A percentile compares a stretch with the other conserved stretches of the same genome.
Evolutionary conservation across 106 monocot species (phyloP).

Genomic region (Narthecium ossifragum): DNA sequence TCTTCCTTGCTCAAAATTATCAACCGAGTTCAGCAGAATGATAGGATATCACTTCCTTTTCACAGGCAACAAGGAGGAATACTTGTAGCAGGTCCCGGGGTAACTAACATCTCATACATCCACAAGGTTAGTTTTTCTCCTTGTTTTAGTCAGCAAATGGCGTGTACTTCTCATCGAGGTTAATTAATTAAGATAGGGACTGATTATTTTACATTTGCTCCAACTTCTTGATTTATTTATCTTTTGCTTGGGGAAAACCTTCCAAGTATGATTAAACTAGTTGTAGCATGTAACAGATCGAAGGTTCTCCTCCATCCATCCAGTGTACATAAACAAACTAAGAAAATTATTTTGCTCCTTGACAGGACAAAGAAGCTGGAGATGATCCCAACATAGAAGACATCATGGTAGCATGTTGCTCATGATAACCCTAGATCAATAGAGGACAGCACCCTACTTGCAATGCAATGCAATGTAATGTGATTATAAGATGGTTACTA

Average conservation of each 20-base stretch:
- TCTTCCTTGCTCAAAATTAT: too few relatives aligned
- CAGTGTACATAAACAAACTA: neutral
- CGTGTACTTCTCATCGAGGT: neutral
- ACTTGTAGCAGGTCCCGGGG: constrained; percentile 76
- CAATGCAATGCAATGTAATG: too few relatives aligned
- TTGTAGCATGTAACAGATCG: neutral
- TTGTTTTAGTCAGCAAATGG: neutral
- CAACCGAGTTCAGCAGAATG: too few relatives aligned
- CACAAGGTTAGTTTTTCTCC: constrained; percentile 57
- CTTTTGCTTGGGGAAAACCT: neutral
- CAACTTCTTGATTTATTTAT: neutral
- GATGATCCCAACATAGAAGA: constrained; percentile 85
- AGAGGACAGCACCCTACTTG: too few relatives aligned
- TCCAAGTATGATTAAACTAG: too few relatives aligned
- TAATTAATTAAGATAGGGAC: neutral
- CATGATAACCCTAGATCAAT: too few relatives aligned
- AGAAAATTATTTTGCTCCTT: constrained; percentile 1
- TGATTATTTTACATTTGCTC: neutral
- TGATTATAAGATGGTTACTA: too few relatives aligned
- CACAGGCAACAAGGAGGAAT: constrained; percentile 93
- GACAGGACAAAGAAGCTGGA: constrained; percentile 91
- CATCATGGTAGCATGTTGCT: constrained; percentile 69
- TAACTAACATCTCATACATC: constrained; percentile 54
- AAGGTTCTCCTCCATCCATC: neutral
- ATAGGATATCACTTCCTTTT: constrained; percentile 3